These are phyloP conservation scores for Lobulomyces angularis DNA, from an alignment of 192 early-diverging fungal genomes.

Conservation along the genomic window DNA sequence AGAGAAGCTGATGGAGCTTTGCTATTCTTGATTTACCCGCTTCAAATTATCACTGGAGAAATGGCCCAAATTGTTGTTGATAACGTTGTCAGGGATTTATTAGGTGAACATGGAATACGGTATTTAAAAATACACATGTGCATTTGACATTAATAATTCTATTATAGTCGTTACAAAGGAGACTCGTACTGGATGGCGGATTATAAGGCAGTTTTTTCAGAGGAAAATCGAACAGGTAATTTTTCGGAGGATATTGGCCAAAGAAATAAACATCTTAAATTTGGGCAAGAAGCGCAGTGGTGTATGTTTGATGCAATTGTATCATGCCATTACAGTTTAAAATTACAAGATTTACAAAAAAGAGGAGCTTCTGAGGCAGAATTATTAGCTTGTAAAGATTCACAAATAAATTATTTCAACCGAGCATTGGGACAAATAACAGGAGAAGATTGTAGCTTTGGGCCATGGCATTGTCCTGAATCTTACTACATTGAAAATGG, in stretches of 20 bases:
- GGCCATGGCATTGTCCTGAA: conserved; percentile 16
- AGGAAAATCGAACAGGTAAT: conserved; percentile 19
- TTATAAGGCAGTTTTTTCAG: conserved; percentile 18
- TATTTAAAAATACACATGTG: no score
- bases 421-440: conserved; percentile 21
- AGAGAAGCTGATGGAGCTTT: conserved; percentile 18
- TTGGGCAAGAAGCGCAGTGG: conserved; percentile 22
- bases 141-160: no score
- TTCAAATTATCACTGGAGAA: conserved; percentile 9
- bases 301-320: conserved; percentile 25
- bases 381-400: not conserved
- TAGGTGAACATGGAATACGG: conserved; percentile 21
- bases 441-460: conserved; percentile 17
- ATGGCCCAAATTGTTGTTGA: conserved; percentile 9
- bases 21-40: conserved; percentile 20
- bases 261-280: conserved; percentile 13
- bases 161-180: conserved; percentile 13
- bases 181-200: conserved; percentile 30
- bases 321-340: conserved; percentile 13
- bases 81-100: conserved; percentile 11
- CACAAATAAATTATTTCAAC: conserved; percentile 18
- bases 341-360: not conserved
- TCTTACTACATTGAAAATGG: conserved; percentile 25
- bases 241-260: conserved; percentile 20
- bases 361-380: not conserved